These are phyloP conservation scores for Geotrichum macrosporum DNA, from an alignment of 1,139 yeast genomes.

Conservation along the genomic window DNA sequence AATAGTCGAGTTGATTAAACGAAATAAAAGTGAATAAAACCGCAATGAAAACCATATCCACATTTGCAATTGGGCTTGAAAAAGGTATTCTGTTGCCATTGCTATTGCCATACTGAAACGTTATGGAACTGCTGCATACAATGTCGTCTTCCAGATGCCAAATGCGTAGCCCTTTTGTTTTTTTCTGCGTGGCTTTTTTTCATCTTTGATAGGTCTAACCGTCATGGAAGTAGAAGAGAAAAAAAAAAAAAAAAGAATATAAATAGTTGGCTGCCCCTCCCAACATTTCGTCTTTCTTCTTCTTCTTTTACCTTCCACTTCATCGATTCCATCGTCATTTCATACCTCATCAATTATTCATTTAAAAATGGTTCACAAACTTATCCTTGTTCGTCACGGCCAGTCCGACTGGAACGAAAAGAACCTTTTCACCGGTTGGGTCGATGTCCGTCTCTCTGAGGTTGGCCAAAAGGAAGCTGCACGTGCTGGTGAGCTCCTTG, in stretches of 20 bases:
- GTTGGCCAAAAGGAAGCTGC: constrained; percentile 86
- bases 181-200: neutral
- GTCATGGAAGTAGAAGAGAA: too few species aligned
- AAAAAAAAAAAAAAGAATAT: too few species aligned
- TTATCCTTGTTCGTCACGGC: constrained; percentile 70
- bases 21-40: too few species aligned
- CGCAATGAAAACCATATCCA: neutral
- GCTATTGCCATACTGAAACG: neutral
- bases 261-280: constrained; percentile 1
- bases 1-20: too few species aligned
- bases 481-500: constrained; percentile 89
- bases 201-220: too few species aligned
- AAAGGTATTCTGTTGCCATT: neutral
- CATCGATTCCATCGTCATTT: neutral
- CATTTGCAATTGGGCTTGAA: neutral
- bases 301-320: neutral
- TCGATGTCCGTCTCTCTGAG: constrained; percentile 82
- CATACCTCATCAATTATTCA: neutral
- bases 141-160: too few species aligned
- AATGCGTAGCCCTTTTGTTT: too few species aligned
- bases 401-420: constrained; percentile 99
- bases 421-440: constrained; percentile 99
- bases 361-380: constrained; percentile 31
- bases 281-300: neutral
- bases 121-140: too few species aligned